Evolutionary conservation across 2,329 filamentous ascomycete genomes (phyloP), one percentile per base, ranked within the genome.

Genomic region (Fusarium coffeatum): DNA sequence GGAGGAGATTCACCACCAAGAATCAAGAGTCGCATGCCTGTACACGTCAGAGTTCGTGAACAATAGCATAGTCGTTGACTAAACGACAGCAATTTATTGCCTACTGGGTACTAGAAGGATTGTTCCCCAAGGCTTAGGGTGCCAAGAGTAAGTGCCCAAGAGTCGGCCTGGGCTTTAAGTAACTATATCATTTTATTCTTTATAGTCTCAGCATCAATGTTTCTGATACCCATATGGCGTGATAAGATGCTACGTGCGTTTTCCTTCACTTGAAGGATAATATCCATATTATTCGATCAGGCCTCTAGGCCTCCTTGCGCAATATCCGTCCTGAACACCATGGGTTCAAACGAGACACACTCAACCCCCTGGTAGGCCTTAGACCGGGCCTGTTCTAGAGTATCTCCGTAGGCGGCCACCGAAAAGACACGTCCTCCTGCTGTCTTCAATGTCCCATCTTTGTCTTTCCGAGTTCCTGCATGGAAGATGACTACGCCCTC

Each of bases 251-350:
- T 37, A 6, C 18, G 6, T 37, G 4, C 18, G 18, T 37, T n/a
- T 37, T 4, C 2, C 18, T 37, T 37, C 34, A 3, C 6, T n/a
- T 37, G 3, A 37, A 37, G 34, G 12, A n/a, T 12, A n/a, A 37
- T n/a, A 11, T n/a, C 6, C 34, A n/a, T 37, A 37, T 37, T 12
- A 37, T n/a, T 11, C 18, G 2, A 27, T 6, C 8, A 49, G 20
- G 13, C 1, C 18, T 37, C 9, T 10, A 51, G 22, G 54, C 43
- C 59, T n/a, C n/a, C 54, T 3, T 13, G 92, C n/a, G 48, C 94
- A 78, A 97, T 97, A 68, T 97, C 93, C 78, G 89, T 93, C 68
- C 94, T 87, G 82, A 88, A 97, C 80, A 95, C 92, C 91, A 95
- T 94, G 69, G 89, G 88, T 51, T 93, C 87, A 72, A 97, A 97